Evolutionary conservation across 2,329 filamentous ascomycete species (phyloP).

Genomic region (Aureobasidium melanogenum): DNA sequence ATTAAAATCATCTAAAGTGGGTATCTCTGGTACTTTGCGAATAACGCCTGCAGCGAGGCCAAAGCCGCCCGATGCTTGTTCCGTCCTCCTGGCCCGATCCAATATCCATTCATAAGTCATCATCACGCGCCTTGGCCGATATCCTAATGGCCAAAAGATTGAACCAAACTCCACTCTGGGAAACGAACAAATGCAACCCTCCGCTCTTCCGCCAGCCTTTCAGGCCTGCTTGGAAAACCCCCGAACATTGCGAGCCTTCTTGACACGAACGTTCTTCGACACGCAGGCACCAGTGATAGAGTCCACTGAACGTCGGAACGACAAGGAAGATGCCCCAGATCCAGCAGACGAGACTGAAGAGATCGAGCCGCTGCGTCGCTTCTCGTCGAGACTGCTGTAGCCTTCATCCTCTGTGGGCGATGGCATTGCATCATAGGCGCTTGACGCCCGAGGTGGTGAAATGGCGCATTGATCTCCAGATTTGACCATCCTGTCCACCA

Average conservation of each 20-base stretch:
- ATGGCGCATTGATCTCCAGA: conserved; percentile 28
- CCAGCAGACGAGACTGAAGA: conserved; percentile 8
- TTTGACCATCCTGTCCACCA: conserved; percentile 31
- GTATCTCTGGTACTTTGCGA: background rate
- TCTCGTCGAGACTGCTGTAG: conserved; percentile 15
- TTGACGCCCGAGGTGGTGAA: conserved; percentile 4
- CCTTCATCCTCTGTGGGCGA: conserved; percentile 11
- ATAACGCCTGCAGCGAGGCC: background rate
- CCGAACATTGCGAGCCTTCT: conserved; percentile 1
- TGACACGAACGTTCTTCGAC: conserved; percentile 9
- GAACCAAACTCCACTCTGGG: background rate
- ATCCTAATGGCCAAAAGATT: background rate
- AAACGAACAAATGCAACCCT: background rate
- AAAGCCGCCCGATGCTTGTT: background rate
- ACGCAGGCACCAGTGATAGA: conserved; percentile 11
- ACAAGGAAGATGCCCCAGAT: background rate
- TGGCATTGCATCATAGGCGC: background rate
- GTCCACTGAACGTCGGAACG: conserved; percentile 10
- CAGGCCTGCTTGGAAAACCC: background rate
- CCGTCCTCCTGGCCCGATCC: background rate
- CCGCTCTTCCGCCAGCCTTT: background rate
- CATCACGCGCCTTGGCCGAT: background rate
- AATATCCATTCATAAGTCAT: conserved; percentile 1
- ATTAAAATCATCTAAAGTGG: background rate
- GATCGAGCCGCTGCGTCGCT: conserved; percentile 11